These are phyloP conservation scores for Fusarium musae DNA, from an alignment of 2,329 filamentous ascomycete species.

Conservation along the genomic window DNA sequence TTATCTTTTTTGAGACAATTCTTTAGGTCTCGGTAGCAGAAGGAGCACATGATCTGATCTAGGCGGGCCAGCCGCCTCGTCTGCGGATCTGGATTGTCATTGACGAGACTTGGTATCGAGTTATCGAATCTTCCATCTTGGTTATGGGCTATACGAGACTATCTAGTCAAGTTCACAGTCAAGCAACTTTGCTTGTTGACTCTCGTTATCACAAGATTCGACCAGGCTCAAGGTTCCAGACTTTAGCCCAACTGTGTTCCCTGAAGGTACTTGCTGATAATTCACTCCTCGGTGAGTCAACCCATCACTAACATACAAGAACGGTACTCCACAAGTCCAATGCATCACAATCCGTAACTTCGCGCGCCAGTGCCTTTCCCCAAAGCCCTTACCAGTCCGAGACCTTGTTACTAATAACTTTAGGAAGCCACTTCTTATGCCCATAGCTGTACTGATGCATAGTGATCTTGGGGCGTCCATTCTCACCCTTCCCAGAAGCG, in stretches of 20 bases:
- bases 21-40: fast-evolving
- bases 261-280: too few species aligned
- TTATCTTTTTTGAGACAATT: too few species aligned
- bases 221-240: too few species aligned
- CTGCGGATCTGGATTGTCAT: background rate
- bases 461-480: fast-evolving
- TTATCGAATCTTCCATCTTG: background rate
- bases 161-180: background rate
- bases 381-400: background rate
- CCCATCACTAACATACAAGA: too few species aligned
- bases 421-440: background rate
- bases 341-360: too few species aligned
- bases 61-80: fast-evolving
- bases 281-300: too few species aligned
- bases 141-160: background rate
- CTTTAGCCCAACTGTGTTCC: too few species aligned
- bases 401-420: background rate
- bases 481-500: background rate
- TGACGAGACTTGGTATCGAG: background rate
- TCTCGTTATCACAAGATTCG: background rate
- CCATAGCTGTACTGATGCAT: background rate
- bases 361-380: too few species aligned
- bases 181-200: background rate
- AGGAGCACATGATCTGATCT: background rate
- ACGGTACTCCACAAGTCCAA: background rate